phyloP scores from a whole-genome alignment of 768 basidiomycete genomes.

The Cystofilobasidium capitatum region DNA sequence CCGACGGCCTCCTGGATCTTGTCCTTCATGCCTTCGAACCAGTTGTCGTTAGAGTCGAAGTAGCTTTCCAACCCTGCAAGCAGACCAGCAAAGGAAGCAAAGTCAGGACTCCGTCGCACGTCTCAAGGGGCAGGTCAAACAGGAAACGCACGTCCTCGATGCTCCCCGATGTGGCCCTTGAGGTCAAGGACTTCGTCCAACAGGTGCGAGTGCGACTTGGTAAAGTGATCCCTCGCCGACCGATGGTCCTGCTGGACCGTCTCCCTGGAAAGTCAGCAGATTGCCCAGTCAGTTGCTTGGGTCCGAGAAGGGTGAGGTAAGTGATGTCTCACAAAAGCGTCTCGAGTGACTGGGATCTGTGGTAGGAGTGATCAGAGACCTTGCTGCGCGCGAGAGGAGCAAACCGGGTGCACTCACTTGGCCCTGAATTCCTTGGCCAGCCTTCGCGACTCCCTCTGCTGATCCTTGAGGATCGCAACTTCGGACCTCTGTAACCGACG shows the following conservation, averaged over 20 bases:
- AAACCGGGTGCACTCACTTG: no score
- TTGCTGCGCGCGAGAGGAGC: no score
- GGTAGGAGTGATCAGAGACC: not conserved
- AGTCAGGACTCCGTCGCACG: not conserved
- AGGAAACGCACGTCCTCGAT: not conserved
- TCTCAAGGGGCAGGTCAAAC: not conserved
- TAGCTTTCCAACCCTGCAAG: not conserved
- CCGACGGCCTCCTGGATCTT: not conserved
- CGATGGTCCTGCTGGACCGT: not conserved
- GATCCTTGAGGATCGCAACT: no score
- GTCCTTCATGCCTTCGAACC: not conserved
- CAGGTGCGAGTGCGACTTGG: not conserved
- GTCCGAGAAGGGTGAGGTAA: not conserved
- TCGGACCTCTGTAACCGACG: no score
- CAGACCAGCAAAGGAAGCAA: no score
- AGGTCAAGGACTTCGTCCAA: not conserved
- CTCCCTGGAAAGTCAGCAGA: not conserved
- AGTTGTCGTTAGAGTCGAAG: not conserved
- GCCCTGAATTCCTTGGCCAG: not conserved
- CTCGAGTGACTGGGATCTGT: not conserved
- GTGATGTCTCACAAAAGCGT: not conserved
- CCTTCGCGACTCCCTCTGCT: no score
- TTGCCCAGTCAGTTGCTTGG: no score
- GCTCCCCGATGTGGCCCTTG: not conserved
- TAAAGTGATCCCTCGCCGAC: not conserved